phyloP scores from a whole-genome alignment of 2,329 filamentous ascomycete genomes.

The Corinectria fuckeliana region DNA sequence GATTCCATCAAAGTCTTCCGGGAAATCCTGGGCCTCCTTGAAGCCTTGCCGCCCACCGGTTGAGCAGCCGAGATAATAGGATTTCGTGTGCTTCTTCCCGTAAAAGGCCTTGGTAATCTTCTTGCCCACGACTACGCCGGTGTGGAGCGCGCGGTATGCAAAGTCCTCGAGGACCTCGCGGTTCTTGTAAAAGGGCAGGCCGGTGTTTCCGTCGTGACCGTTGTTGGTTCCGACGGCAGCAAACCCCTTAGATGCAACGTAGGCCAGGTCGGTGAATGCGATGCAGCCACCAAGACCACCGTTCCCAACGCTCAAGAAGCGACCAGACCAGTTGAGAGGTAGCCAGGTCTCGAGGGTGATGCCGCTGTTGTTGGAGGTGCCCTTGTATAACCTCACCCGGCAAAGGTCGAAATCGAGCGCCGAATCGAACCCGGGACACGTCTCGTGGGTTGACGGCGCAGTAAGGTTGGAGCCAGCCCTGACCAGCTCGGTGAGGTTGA shows the following conservation, averaged over 20 bases:
- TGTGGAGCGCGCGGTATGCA: slow-evolving; percentile 49
- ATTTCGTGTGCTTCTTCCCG: slow-evolving; percentile 45
- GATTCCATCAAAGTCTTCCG: slow-evolving; percentile 61
- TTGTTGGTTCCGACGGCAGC: slow-evolving; percentile 57
- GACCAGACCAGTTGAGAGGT: slow-evolving; percentile 50
- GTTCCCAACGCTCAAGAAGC: slow-evolving; percentile 56
- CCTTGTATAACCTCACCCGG: slow-evolving; percentile 19
- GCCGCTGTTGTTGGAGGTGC: slow-evolving; percentile 49
- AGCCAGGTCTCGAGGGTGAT: slow-evolving; percentile 57
- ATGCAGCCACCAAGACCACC: slow-evolving; percentile 58
- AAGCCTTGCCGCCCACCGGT: slow-evolving; percentile 66
- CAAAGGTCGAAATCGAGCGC: slow-evolving; percentile 29
- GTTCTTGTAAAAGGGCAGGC: slow-evolving; percentile 42
- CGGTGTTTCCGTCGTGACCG: slow-evolving; percentile 55
- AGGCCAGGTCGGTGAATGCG: slow-evolving; percentile 54
- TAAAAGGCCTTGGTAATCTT: slow-evolving; percentile 57
- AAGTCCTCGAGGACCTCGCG: slow-evolving; percentile 47
- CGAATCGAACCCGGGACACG: slow-evolving; percentile 41
- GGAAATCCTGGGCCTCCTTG: slow-evolving; percentile 58
- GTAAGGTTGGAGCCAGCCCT: slow-evolving; percentile 9
- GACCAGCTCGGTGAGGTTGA: slow-evolving; percentile 13
- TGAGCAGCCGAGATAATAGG: slow-evolving; percentile 65
- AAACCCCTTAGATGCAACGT: slow-evolving; percentile 51
- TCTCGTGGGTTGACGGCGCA: slow-evolving; percentile 46
- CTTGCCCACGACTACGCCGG: slow-evolving; percentile 56